These are phyloP conservation scores for Zygotorulaspora mrakii DNA, from an alignment of 1,139 yeast genomes.

Conservation along the genomic window DNA sequence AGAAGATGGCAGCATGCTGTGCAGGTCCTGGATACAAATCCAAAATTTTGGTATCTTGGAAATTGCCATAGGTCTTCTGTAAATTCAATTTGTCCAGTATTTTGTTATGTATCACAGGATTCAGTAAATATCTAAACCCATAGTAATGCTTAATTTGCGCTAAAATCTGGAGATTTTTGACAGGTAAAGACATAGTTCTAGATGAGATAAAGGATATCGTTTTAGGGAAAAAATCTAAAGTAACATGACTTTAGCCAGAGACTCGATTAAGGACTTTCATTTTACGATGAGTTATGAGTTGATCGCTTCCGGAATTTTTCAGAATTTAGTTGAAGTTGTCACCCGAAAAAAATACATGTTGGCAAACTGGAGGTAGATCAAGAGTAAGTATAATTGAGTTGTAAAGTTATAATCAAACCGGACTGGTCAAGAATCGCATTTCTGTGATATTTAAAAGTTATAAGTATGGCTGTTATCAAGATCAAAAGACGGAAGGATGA, in stretches of 20 bases:
- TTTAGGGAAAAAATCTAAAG: background rate
- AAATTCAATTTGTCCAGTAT: constrained; percentile 37
- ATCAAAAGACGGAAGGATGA: constrained; percentile 33
- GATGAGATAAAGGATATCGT: background rate
- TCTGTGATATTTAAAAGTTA: background rate
- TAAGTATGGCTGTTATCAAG: constrained; percentile 31
- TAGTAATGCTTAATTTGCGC: constrained; percentile 24
- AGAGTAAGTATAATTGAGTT: too few relatives aligned
- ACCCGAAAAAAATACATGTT: constrained; percentile 1
- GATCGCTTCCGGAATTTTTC: too few relatives aligned
- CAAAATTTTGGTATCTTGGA: constrained; percentile 51
- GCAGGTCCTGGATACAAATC: constrained; percentile 65
- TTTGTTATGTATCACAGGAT: constrained; percentile 21
- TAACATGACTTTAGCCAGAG: background rate
- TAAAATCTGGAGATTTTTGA: constrained; percentile 13
- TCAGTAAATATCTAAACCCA: constrained; percentile 38
- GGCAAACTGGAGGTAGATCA: too few relatives aligned
- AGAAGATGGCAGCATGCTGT: constrained; percentile 47
- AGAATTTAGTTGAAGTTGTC: too few relatives aligned
- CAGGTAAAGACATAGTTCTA: constrained; percentile 14
- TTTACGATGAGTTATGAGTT: too few relatives aligned
- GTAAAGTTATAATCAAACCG: too few relatives aligned
- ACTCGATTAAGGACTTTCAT: too few relatives aligned
- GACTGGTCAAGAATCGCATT: too few relatives aligned
- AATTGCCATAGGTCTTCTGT: constrained; percentile 41